A percentile compares a stretch with the other conserved stretches of the same genome.
Conservation (phyloP, 768 basidiomycete species). For the Rhodotorula diobovata region DNA sequence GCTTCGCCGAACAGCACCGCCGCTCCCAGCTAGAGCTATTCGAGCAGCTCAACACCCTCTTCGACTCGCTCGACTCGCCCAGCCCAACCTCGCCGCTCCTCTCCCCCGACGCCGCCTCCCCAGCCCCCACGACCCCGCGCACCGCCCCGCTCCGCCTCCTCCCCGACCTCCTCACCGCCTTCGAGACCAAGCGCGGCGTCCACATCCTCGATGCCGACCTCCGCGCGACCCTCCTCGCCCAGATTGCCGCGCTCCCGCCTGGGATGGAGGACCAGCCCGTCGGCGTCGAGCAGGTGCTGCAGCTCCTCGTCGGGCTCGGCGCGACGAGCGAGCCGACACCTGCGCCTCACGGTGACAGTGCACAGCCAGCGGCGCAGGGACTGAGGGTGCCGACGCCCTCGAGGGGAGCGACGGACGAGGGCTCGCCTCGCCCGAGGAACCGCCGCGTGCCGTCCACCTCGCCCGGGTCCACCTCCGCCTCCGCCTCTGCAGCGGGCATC, state of each 20-base stretch:
- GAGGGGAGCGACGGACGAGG: neutral
- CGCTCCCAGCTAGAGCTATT: conserved; percentile 20
- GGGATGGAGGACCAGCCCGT: conserved; percentile 11
- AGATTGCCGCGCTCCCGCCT: neutral
- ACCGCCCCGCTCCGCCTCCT: conserved; percentile 17
- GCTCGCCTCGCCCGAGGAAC: conserved; percentile 15
- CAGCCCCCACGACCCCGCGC: neutral
- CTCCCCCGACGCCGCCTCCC: neutral
- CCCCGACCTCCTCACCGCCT: conserved; percentile 20
- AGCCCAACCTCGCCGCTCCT: conserved; percentile 18
- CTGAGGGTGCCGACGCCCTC: conserved; percentile 2
- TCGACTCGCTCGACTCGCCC: conserved; percentile 22
- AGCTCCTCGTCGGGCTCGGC: conserved; percentile 18
- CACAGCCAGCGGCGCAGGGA: too few relatives aligned
- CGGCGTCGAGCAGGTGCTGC: conserved; percentile 17
- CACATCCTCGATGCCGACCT: conserved; percentile 15
- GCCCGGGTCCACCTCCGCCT: neutral
- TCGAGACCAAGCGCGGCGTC: conserved; percentile 23
- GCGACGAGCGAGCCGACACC: neutral
- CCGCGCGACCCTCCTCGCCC: neutral
- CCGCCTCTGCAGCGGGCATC: neutral
- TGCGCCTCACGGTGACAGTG: too few relatives aligned
- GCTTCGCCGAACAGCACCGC: conserved; percentile 4
- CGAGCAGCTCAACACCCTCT: conserved; percentile 23
- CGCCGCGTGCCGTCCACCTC: conserved; percentile 1